A percentile compares a stretch with the other conserved stretches of the same genome.
Conservation (phyloP, 768 basidiomycete species). For the Tylopilus felleus region DNA sequence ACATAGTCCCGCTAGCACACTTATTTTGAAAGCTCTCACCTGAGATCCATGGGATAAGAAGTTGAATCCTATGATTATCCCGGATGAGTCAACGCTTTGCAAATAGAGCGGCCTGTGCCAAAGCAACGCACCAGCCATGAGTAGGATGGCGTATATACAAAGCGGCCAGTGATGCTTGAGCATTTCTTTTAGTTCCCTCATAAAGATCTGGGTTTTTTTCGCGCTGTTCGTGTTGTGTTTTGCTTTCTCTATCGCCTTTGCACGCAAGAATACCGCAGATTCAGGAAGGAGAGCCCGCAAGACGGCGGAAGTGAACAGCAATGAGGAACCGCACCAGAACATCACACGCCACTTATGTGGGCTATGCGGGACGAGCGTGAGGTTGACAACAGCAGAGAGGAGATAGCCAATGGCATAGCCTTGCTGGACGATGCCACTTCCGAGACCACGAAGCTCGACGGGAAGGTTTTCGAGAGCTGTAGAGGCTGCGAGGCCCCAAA, state of each 20-base stretch:
- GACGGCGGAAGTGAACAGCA: conserved; percentile 65
- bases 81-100: background rate
- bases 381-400: conserved; percentile 78
- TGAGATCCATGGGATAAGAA: conserved; percentile 75
- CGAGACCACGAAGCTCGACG: conserved; percentile 83
- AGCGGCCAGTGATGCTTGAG: conserved; percentile 77
- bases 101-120: background rate
- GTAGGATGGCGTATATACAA: conserved; percentile 78
- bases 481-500: conserved; percentile 84
- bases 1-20: background rate
- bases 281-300: conserved; percentile 74
- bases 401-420: conserved; percentile 92
- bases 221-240: conserved; percentile 27
- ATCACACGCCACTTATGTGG: conserved; percentile 63
- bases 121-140: conserved; percentile 58
- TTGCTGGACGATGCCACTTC: conserved; percentile 83
- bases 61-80: conserved; percentile 53
- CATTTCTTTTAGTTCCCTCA: conserved; percentile 72
- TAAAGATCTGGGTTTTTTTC: conserved; percentile 66
- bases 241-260: conserved; percentile 50
- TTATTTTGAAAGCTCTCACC: conserved; percentile 28
- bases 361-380: conserved; percentile 47
- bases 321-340: conserved; percentile 77
- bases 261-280: conserved; percentile 68
- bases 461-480: conserved; percentile 90